Conservation (phyloP, 768 basidiomycete genomes). For the Rhizopogon rudus region DNA sequence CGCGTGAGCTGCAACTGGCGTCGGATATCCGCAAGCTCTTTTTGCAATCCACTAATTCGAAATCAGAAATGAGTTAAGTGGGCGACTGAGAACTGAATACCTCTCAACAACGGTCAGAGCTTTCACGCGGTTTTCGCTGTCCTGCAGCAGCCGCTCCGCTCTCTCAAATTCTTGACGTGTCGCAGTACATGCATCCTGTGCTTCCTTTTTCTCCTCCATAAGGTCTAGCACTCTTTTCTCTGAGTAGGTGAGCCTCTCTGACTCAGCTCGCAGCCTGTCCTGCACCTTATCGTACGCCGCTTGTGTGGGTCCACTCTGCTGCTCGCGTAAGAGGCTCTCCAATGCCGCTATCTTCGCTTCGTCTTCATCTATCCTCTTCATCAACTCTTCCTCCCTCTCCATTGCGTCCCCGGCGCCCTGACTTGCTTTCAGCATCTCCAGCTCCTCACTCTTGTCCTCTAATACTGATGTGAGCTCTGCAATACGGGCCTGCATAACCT, state of each 20-base stretch:
- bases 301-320: slow-evolving; percentile 29
- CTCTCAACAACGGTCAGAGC: slow-evolving; percentile 19
- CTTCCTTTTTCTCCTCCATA: slow-evolving; percentile 50
- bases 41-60: slow-evolving; percentile 14
- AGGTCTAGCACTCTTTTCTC: slow-evolving; percentile 43
- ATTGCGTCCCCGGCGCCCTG: slow-evolving; percentile 33
- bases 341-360: slow-evolving; percentile 59
- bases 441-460: slow-evolving; percentile 57
- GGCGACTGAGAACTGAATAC: slow-evolving; percentile 14
- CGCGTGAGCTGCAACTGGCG: background rate
- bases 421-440: slow-evolving; percentile 35
- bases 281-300: slow-evolving; percentile 37
- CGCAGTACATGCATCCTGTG: slow-evolving; percentile 38
- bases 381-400: slow-evolving; percentile 54
- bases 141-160: slow-evolving; percentile 15
- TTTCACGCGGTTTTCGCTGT: slow-evolving; percentile 19
- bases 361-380: slow-evolving; percentile 69
- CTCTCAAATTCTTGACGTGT: slow-evolving; percentile 28
- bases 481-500: slow-evolving; percentile 38
- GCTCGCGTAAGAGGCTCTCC: slow-evolving; percentile 42
- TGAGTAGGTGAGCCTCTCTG: slow-evolving; percentile 30
- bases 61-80: background rate
- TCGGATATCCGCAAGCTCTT: slow-evolving; percentile 10
- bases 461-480: slow-evolving; percentile 38
- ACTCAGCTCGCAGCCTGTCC: slow-evolving; percentile 38